Evolutionary conservation across 2,329 filamentous ascomycete genomes (phyloP).

Genomic region (Beauveria medogensis): DNA sequence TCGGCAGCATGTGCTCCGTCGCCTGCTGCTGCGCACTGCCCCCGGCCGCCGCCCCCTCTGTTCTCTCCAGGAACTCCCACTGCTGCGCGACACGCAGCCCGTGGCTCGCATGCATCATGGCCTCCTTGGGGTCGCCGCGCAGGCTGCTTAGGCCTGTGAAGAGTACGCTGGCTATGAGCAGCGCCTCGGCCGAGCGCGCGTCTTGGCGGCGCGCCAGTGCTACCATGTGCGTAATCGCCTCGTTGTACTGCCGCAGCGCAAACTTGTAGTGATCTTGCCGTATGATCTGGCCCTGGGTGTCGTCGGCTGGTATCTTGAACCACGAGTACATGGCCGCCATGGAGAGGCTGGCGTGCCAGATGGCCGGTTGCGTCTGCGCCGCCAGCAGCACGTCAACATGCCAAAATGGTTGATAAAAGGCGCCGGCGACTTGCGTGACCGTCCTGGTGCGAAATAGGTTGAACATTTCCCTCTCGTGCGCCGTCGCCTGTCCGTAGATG

Average conservation of each 20-base stretch:
- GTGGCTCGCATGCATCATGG: conserved; percentile 7
- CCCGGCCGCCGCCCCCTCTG: background rate
- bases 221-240: conserved; percentile 2
- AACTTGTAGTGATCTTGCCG: conserved; percentile 3
- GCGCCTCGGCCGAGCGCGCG: background rate
- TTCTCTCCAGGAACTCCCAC: conserved; percentile 5
- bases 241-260: conserved; percentile 9
- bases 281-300: background rate
- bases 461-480: conserved; percentile 5
- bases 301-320: background rate
- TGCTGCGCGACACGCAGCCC: conserved; percentile 2
- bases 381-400: conserved; percentile 7
- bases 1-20: background rate
- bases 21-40: too few species aligned
- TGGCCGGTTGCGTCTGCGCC: conserved; percentile 9
- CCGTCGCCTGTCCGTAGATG: background rate
- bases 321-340: conserved; percentile 10
- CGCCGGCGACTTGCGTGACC: conserved; percentile 6
- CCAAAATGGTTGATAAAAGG: conserved; percentile 11
- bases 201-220: conserved; percentile 2
- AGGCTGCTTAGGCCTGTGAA: conserved; percentile 9
- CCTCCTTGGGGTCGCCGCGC: conserved; percentile 8
- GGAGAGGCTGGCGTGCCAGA: conserved; percentile 11
- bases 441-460: conserved; percentile 9
- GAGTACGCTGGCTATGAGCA: conserved; percentile 10